phyloP scores from a whole-genome alignment of 441 rosid genomes.

The Adansonia grandidieri region DNA sequence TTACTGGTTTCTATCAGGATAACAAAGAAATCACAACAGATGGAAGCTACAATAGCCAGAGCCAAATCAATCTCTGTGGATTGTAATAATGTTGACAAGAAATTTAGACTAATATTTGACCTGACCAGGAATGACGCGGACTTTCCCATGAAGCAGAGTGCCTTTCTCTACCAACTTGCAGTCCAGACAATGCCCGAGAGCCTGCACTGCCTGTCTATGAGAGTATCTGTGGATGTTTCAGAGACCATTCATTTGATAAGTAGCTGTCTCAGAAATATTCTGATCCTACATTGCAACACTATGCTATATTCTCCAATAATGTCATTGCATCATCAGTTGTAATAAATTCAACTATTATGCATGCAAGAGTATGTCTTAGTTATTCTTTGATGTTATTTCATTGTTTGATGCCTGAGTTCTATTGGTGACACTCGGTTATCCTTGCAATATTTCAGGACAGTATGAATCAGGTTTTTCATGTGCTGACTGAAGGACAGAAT shows the following conservation, averaged over 20 bases:
- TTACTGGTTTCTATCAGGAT: slow-evolving; percentile 55
- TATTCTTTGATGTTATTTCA: slow-evolving; percentile 29
- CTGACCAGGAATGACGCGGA: slow-evolving; percentile 87
- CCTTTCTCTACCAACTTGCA: slow-evolving; percentile 87
- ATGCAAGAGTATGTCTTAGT: slow-evolving; percentile 57
- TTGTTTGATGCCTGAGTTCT: slow-evolving; percentile 20
- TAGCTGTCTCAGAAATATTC: slow-evolving; percentile 57
- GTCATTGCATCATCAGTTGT: slow-evolving; percentile 88
- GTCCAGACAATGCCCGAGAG: slow-evolving; percentile 94
- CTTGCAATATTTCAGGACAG: slow-evolving; percentile 71
- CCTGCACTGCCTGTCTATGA: slow-evolving; percentile 93
- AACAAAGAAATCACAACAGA: slow-evolving; percentile 55
- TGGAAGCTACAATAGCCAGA: slow-evolving; percentile 70
- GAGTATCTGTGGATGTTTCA: slow-evolving; percentile 84
- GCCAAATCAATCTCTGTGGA: slow-evolving; percentile 73
- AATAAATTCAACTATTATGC: slow-evolving; percentile 79
- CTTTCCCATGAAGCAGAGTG: slow-evolving; percentile 96
- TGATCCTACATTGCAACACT: slow-evolving; percentile 73
- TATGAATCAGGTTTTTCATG: slow-evolving; percentile 76
- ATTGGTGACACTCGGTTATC: slow-evolving; percentile 34
- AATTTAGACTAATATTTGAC: slow-evolving; percentile 87
- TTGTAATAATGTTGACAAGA: slow-evolving; percentile 88
- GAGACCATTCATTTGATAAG: slow-evolving; percentile 50
- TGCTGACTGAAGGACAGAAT: slow-evolving; percentile 82
- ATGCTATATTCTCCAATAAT: slow-evolving; percentile 75